Evolutionary conservation across 2,329 filamentous ascomycete species (phyloP).

Genomic region (Sporothrix luriei): DNA sequence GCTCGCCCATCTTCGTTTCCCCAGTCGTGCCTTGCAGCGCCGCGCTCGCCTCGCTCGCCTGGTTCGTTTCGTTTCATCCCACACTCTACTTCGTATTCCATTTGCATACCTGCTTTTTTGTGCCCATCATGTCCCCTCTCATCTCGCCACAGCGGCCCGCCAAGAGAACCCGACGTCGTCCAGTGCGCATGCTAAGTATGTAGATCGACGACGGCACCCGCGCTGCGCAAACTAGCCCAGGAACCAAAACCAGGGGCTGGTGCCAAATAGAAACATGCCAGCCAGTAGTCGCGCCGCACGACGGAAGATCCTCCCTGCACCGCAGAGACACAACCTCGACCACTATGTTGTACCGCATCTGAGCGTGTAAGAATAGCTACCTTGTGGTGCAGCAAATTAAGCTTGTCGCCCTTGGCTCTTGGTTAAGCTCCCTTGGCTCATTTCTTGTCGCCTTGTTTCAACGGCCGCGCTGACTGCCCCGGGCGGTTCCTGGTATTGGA

Average conservation of each 20-base stretch:
- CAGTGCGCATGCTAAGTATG: slow-evolving; percentile 1
- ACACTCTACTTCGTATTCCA: no score
- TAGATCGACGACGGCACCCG: slow-evolving; percentile 23
- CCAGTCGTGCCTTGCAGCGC: neutral
- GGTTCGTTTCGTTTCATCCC: slow-evolving; percentile 19
- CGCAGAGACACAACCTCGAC: neutral
- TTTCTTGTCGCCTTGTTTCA: slow-evolving; percentile 18
- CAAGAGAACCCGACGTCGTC: neutral
- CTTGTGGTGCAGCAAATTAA: slow-evolving; percentile 10
- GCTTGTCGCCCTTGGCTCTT: slow-evolving; percentile 11
- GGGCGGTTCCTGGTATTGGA: slow-evolving; percentile 7
- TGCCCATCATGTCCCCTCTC: slow-evolving; percentile 16
- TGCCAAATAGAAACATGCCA: slow-evolving; percentile 18
- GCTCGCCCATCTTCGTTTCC: neutral
- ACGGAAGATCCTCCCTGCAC: slow-evolving; percentile 2
- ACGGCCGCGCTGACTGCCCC: slow-evolving; percentile 12
- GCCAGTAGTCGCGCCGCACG: slow-evolving; percentile 13
- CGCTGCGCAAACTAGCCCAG: slow-evolving; percentile 13
- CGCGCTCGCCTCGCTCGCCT: neutral
- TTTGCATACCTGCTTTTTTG: slow-evolving; percentile 22
- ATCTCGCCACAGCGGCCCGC: slow-evolving; percentile 13
- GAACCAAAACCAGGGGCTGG: slow-evolving; percentile 21
- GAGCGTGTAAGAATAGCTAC: neutral
- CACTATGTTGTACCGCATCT: no score
- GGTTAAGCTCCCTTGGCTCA: slow-evolving; percentile 11